Percentiles rank a stretch among this genome's conserved stretches.
Conservation (phyloP, 371 early-diverging fungal genomes). For the Mucor velutinosus region DNA sequence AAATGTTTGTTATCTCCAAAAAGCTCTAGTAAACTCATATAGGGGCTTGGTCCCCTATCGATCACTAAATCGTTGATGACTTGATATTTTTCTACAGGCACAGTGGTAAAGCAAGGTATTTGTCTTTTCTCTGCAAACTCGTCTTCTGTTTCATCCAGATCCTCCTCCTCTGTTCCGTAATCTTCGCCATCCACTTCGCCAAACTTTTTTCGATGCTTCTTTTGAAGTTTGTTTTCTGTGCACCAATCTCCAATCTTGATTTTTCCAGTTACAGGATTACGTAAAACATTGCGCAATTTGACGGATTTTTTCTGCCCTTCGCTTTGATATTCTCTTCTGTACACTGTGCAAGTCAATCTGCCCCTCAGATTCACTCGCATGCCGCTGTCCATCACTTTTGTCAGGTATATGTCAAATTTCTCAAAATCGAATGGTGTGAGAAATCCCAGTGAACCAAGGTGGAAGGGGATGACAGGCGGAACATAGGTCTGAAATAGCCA, state of each 20-base stretch:
- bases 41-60: constrained; percentile 91
- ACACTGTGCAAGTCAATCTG: constrained; percentile 86
- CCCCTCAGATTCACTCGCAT: constrained; percentile 87
- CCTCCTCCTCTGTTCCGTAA: constrained; percentile 17
- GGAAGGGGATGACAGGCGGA: constrained; percentile 91
- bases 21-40: constrained; percentile 86
- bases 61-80: constrained; percentile 85
- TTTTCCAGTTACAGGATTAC: constrained; percentile 52
- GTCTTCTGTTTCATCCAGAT: constrained; percentile 6
- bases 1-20: constrained; percentile 88
- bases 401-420: constrained; percentile 59
- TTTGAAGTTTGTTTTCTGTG: constrained; percentile 6
- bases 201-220: constrained; percentile 34
- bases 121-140: constrained; percentile 33
- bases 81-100: constrained; percentile 60
- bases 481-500: constrained; percentile 93
- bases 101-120: constrained; percentile 51
- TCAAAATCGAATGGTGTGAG: constrained; percentile 86
- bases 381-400: constrained; percentile 66
- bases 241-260: constrained; percentile 51
- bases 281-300: constrained; percentile 42
- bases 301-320: constrained; percentile 21
- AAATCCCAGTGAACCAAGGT: constrained; percentile 90
- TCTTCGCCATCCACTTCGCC: constrained; percentile 52
- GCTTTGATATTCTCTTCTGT: constrained; percentile 50